Evolutionary conservation across 2,329 filamentous ascomycete species (phyloP).

Genomic region (Colletotrichum sp.): DNA sequence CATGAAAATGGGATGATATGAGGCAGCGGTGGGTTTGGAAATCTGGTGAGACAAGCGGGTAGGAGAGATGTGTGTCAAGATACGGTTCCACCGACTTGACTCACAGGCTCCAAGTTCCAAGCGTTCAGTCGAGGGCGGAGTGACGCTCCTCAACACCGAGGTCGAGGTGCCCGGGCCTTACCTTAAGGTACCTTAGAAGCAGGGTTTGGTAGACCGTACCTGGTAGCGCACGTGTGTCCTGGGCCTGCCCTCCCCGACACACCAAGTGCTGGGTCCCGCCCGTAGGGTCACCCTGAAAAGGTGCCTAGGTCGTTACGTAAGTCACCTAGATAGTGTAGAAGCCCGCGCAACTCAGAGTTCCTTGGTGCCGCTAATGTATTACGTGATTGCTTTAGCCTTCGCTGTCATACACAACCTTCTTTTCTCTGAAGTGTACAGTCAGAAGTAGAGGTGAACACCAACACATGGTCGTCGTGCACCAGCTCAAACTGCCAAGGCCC

Average conservation of each 20-base stretch:
- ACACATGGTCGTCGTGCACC: background rate
- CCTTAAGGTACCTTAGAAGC: too few species aligned
- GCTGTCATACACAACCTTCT: background rate
- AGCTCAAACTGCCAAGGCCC: background rate
- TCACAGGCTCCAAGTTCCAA: background rate
- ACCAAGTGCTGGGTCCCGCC: background rate
- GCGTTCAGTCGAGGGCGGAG: background rate
- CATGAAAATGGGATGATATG: background rate
- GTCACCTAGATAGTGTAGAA: too few species aligned
- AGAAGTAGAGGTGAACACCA: background rate
- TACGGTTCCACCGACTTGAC: background rate
- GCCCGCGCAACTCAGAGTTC: background rate
- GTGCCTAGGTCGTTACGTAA: background rate
- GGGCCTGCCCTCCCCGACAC: background rate
- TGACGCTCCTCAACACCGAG: background rate
- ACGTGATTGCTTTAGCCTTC: background rate
- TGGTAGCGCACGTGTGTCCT: background rate
- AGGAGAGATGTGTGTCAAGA: background rate
- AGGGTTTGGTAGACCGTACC: too few species aligned
- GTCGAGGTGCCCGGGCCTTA: too few species aligned
- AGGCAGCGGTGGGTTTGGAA: background rate
- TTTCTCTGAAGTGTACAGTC: background rate
- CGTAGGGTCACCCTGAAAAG: background rate
- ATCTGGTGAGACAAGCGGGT: background rate
- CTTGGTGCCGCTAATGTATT: background rate